phyloP scores from a whole-genome alignment of 1,139 yeast genomes.

The Nakaseomyces bracarensis region DNA sequence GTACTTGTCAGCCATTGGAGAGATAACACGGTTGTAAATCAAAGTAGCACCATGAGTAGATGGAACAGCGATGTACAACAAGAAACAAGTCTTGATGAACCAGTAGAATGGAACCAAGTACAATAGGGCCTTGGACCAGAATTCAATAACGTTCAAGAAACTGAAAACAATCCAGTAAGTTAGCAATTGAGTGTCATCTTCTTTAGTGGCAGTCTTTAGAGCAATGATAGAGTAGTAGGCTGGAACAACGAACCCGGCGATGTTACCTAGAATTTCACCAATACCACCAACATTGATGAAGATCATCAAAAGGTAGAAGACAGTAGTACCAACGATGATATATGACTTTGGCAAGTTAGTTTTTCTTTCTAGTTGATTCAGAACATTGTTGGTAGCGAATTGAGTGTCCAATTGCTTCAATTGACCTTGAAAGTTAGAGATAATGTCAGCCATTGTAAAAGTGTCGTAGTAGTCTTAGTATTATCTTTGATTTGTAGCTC shows the following conservation, averaged over 20 bases:
- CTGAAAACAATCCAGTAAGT: constrained; percentile 98
- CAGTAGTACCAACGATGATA: constrained; percentile 59
- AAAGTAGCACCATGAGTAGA: constrained; percentile 74
- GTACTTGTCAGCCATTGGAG: constrained; percentile 62
- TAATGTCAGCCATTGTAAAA: constrained; percentile 23
- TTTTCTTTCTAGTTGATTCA: constrained; percentile 51
- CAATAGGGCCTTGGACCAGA: constrained; percentile 88
- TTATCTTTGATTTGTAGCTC: no score
- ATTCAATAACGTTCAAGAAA: constrained; percentile 79
- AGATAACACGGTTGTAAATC: constrained; percentile 55
- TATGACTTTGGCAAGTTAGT: constrained; percentile 83
- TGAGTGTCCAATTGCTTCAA: constrained; percentile 26
- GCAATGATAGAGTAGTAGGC: constrained; percentile 85
- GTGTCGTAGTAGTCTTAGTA: no score
- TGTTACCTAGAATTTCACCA: constrained; percentile 86
- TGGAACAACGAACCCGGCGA: constrained; percentile 86
- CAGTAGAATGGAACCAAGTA: constrained; percentile 96
- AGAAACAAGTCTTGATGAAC: constrained; percentile 81
- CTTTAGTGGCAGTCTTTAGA: constrained; percentile 55
- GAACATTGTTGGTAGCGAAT: constrained; percentile 36
- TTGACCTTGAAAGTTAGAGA: constrained; percentile 23
- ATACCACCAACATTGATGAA: constrained; percentile 88
- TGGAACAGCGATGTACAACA: constrained; percentile 85
- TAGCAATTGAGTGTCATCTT: constrained; percentile 78
- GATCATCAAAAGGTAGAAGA: constrained; percentile 61